Conservation (phyloP, 495 filamentous ascomycete genomes). For the Physcia stellaris region DNA sequence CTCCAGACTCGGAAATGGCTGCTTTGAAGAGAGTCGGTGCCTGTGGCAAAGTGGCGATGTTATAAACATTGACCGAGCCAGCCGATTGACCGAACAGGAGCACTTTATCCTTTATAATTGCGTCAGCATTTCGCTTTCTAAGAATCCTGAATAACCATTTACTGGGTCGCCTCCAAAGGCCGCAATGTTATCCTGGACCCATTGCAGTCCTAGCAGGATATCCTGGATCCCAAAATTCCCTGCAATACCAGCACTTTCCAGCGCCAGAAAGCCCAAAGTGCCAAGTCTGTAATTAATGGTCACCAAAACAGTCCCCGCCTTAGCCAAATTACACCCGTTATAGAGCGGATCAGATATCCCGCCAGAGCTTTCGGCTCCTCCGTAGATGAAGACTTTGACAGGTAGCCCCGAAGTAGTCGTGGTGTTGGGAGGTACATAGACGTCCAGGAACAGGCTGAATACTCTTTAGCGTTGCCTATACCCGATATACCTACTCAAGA, state of each 20-base stretch:
- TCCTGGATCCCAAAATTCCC: slow-evolving; percentile 21
- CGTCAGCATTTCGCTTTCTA: slow-evolving; percentile 1
- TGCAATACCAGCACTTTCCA: slow-evolving; percentile 16
- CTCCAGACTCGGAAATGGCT: slow-evolving; percentile 24
- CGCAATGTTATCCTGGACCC: slow-evolving; percentile 21
- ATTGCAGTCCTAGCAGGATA: slow-evolving; percentile 18
- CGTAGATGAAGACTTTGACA: too few relatives aligned
- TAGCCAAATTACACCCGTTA: slow-evolving; percentile 26
- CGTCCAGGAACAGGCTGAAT: too few relatives aligned
- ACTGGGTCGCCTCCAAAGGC: slow-evolving; percentile 24
- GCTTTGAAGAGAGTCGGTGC: slow-evolving; percentile 21
- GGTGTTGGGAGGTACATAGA: too few relatives aligned
- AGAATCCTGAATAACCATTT: neutral
- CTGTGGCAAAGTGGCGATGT: slow-evolving; percentile 22
- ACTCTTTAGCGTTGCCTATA: too few relatives aligned
- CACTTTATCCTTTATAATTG: slow-evolving; percentile 18
- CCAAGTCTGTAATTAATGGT: slow-evolving; percentile 26
- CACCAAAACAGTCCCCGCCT: slow-evolving; percentile 24
- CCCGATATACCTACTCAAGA: too few relatives aligned
- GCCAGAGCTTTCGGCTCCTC: too few relatives aligned
- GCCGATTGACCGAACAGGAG: slow-evolving; percentile 29
- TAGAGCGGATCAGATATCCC: slow-evolving; percentile 22
- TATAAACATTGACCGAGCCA: slow-evolving; percentile 22
- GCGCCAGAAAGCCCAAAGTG: slow-evolving; percentile 19
- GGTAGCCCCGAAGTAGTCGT: too few relatives aligned